phyloP scores from a whole-genome alignment of 352 stramenopile species.

The Phytophthora ramorum region DNA sequence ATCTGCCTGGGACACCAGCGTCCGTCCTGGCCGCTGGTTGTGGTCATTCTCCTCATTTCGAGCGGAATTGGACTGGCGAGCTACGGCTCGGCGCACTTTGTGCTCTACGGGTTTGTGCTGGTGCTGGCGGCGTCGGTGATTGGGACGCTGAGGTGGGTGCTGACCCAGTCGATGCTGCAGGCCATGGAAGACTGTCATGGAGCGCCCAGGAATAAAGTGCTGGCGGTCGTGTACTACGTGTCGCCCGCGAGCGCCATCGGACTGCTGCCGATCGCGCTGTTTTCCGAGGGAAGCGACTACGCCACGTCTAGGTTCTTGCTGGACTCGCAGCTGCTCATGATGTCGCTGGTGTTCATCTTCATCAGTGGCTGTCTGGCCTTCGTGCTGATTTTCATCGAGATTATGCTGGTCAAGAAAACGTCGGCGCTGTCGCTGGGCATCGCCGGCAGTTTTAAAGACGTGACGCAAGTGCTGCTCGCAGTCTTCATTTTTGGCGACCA shows the following conservation, averaged over 20 bases:
- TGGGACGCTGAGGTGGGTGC: constrained; percentile 78
- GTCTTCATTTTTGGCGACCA: constrained; percentile 81
- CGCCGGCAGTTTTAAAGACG: constrained; percentile 82
- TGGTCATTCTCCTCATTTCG: constrained; percentile 74
- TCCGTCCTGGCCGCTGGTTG: constrained; percentile 53
- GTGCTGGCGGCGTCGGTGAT: constrained; percentile 77
- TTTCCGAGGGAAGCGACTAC: constrained; percentile 57
- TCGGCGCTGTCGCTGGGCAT: constrained; percentile 84
- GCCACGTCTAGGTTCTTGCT: constrained; percentile 65
- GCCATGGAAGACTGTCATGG: constrained; percentile 58
- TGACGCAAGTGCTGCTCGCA: constrained; percentile 79
- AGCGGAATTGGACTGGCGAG: constrained; percentile 75
- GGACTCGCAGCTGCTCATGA: constrained; percentile 51
- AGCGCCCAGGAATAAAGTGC: constrained; percentile 54
- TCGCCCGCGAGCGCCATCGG: constrained; percentile 74
- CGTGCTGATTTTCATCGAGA: constrained; percentile 84
- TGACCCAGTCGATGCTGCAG: constrained; percentile 85
- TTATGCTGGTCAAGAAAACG: constrained; percentile 83
- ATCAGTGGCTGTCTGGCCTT: constrained; percentile 76
- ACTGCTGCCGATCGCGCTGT: constrained; percentile 71
- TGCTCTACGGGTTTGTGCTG: constrained; percentile 70
- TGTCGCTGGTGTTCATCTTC: constrained; percentile 72
- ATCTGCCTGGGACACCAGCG: constrained; percentile 79
- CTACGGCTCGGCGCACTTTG: constrained; percentile 81
- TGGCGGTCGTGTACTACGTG: constrained; percentile 88